Evolutionary conservation across 2,329 filamentous ascomycete species (phyloP).

Genomic region (Aureobasidium leucospermi): DNA sequence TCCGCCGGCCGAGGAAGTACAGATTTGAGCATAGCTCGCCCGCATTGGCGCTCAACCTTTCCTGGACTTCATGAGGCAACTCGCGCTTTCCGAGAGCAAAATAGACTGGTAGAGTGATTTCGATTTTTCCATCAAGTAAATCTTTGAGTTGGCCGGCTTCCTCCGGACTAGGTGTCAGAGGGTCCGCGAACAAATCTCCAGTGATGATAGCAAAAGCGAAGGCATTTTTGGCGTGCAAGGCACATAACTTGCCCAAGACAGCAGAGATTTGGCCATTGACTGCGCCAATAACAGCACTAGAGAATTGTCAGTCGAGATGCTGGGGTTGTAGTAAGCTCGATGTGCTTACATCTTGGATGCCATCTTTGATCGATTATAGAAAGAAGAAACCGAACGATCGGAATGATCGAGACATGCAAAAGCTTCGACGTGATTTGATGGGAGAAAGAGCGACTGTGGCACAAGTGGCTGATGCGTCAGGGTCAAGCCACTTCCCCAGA

Average conservation of each 20-base stretch:
- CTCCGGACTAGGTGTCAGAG: slow-evolving; percentile 35
- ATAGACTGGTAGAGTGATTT: slow-evolving; percentile 77
- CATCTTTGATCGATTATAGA: slow-evolving; percentile 27
- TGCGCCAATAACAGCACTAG: slow-evolving; percentile 72
- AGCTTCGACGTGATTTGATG: not conserved
- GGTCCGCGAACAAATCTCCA: slow-evolving; percentile 70
- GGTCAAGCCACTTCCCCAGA: not conserved
- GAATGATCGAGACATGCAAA: not conserved
- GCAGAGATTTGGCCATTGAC: slow-evolving; percentile 70
- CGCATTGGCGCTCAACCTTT: slow-evolving; percentile 64
- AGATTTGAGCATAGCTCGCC: slow-evolving; percentile 80
- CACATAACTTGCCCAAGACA: slow-evolving; percentile 71
- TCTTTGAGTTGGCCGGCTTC: slow-evolving; percentile 49
- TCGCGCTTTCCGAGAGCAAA: slow-evolving; percentile 71
- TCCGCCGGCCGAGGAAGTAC: slow-evolving; percentile 80
- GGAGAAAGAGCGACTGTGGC: not conserved
- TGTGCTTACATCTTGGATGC: slow-evolving; percentile 48
- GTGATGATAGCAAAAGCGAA: slow-evolving; percentile 80
- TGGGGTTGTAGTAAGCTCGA: too few relatives aligned
- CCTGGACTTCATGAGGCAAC: slow-evolving; percentile 63
- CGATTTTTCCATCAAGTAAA: slow-evolving; percentile 65
- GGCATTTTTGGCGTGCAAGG: slow-evolving; percentile 76
- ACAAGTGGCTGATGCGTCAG: not conserved
- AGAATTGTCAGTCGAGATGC: not conserved
- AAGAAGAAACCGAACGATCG: too few relatives aligned